Evolutionary conservation across 2,329 filamentous ascomycete species (phyloP), one percentile per base, ranked within the genome.

Genomic region (Cercospora canescens): DNA sequence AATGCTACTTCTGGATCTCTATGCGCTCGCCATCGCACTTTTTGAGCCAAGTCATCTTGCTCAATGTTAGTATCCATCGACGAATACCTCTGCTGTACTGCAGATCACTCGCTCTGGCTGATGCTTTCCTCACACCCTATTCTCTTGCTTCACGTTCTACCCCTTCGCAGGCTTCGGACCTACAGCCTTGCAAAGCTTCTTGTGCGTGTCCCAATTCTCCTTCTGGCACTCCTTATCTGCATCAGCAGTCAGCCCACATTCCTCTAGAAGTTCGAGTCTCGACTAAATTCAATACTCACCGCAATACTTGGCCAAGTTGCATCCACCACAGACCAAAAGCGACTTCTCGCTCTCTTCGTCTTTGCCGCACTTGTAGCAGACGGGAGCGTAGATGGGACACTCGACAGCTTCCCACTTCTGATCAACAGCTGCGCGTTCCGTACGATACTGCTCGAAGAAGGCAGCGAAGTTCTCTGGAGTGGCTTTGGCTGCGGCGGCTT

Each of bases 171-270:
- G 32, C 32, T 35, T 35, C 32, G 32, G 32, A 35, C 28, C 52
- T 21, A 56, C 11, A 14, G 28, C 30, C 34, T 57, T 63, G 16
- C 60, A 57, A 7, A 41, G 24, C 48, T 3, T 18, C 60, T 63
- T 63, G 26, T 63, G 60, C 35, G 21, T 34, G 6, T 37, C 59
- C 56, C 62, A 60, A 39, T 52, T 16, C 45, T 52, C 28, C 28
- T 41, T 60, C 52, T 63, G 60, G 34, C 52, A 63, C n/a, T 32
- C 37, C 21, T 28, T 30, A n/a, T 56, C 52, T 56, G 52, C 12
- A 14, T 32, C 7, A 3, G 11, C 4, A 11, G 32, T 56, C 52
- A 56, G 30, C 52, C 7, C 7, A 4, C n/a, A 9, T 32, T 28
- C 45, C 24, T 50, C 45, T 52, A 24, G 26, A 52, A 52, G 45